A percentile compares a stretch with the other conserved stretches of the same genome.
Evolutionary conservation across 163 green algal genomes (phyloP).

Genomic region (Coccomyxa subellipsoidea): DNA sequence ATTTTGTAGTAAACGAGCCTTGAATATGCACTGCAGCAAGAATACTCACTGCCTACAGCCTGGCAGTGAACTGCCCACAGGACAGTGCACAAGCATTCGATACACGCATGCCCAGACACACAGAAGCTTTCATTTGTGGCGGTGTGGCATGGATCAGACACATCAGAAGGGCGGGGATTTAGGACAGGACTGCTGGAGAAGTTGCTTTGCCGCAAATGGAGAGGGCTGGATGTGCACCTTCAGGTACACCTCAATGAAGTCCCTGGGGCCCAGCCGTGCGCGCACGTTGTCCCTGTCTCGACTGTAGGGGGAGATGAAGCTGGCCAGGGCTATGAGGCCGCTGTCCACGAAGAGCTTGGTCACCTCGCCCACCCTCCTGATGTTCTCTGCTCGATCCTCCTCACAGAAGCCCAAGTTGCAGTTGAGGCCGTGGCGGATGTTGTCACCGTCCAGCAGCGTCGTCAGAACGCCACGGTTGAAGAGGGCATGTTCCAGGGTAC

Average conservation of each 20-base stretch:
- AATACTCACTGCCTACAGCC: background rate
- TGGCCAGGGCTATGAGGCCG: constrained; percentile 88
- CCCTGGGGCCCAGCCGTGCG: constrained; percentile 51
- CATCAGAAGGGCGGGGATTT: no score
- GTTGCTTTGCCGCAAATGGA: no score
- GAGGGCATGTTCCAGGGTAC: constrained; percentile 88
- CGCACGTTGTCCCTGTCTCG: constrained; percentile 75
- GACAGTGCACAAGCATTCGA: constrained; percentile 48
- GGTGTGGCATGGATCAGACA: no score
- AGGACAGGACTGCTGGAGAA: no score
- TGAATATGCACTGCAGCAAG: background rate
- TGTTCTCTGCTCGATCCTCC: constrained; percentile 90
- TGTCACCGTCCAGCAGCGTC: constrained; percentile 84
- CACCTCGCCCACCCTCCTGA: constrained; percentile 90
- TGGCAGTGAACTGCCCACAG: background rate
- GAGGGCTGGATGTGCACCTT: no score
- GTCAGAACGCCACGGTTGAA: constrained; percentile 58
- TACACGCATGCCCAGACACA: background rate
- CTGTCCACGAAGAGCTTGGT: constrained; percentile 88
- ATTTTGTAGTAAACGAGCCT: no score
- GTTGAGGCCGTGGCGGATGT: constrained; percentile 94
- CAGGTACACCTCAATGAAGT: constrained; percentile 92
- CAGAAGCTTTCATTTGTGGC: background rate
- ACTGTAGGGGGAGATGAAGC: constrained; percentile 94
- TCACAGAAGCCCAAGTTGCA: constrained; percentile 87